These are phyloP conservation scores for Mimosa bimucronata DNA, from an alignment of 306 rosid species.

Conservation along the genomic window DNA sequence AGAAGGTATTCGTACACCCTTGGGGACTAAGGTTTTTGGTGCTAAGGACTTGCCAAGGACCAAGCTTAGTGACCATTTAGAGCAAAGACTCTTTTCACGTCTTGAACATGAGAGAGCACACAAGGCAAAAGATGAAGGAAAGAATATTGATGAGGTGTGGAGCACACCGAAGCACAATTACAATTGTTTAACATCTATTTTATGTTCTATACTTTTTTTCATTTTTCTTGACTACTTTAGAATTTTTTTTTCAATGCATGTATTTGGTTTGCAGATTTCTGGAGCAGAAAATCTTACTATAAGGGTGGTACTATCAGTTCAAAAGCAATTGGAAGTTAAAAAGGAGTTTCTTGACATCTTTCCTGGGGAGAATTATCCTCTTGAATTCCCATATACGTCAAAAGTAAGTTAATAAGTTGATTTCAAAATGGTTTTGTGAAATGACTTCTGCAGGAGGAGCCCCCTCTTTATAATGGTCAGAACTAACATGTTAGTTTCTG, in stretches of 20 bases:
- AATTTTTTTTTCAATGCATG: conserved; percentile 10
- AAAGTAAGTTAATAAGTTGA: conserved; percentile 49
- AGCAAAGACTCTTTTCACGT: conserved; percentile 50
- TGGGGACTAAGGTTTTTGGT: conserved; percentile 38
- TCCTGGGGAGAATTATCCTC: conserved; percentile 51
- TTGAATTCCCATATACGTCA: conserved; percentile 58
- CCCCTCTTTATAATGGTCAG: background rate
- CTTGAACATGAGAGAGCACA: conserved; percentile 53
- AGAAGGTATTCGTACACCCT: conserved; percentile 42
- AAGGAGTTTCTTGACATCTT: conserved; percentile 55
- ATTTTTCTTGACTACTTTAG: background rate
- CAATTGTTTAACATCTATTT: background rate
- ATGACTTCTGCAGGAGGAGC: background rate
- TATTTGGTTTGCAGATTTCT: conserved; percentile 50
- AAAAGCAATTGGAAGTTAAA: conserved; percentile 58
- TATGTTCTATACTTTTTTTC: no score
- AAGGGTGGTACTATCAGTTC: conserved; percentile 59
- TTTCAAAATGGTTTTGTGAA: background rate
- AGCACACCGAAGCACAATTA: background rate
- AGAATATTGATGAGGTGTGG: no score
- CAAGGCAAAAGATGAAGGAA: conserved; percentile 40
- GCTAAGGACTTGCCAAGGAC: conserved; percentile 67
- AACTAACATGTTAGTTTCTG: background rate
- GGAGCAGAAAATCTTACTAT: conserved; percentile 59
- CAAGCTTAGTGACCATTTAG: conserved; percentile 66